phyloP scores from a whole-genome alignment of 2,329 filamentous ascomycete species.

The Biscogniauxia sp. region DNA sequence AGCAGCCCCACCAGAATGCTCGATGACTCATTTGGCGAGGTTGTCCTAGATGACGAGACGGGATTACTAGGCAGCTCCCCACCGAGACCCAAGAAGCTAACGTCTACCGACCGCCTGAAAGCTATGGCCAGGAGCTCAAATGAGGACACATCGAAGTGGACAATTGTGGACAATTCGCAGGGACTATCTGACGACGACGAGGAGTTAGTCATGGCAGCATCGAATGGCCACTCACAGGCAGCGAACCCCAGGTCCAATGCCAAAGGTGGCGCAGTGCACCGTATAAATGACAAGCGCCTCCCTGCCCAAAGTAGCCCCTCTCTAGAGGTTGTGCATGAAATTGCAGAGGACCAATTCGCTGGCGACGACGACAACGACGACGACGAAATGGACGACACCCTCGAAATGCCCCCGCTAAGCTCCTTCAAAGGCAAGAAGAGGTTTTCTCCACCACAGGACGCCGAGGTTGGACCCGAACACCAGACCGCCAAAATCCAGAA shows the following conservation, averaged over 20 bases:
- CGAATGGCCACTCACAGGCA: constrained; percentile 10
- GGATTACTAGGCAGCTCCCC: constrained; percentile 32
- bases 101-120: constrained; percentile 53
- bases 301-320: constrained; percentile 12
- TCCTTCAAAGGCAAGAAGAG: constrained; percentile 29
- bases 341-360: constrained; percentile 10
- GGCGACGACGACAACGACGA: constrained; percentile 13
- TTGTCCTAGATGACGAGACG: constrained; percentile 34
- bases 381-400: constrained; percentile 24
- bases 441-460: constrained; percentile 22
- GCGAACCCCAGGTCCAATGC: constrained; percentile 8
- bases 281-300: constrained; percentile 19
- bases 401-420: constrained; percentile 27
- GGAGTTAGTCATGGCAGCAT: constrained; percentile 27
- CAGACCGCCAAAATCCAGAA: neutral
- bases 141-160: constrained; percentile 54
- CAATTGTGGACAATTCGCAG: constrained; percentile 38
- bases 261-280: constrained; percentile 5
- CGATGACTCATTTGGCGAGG: constrained; percentile 16
- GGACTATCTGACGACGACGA: constrained; percentile 31
- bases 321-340: constrained; percentile 12
- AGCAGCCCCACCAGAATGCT: constrained; percentile 22
- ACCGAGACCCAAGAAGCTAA: constrained; percentile 50
- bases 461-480: constrained; percentile 2
- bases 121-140: constrained; percentile 50